A percentile compares a stretch with the other conserved stretches of the same genome.
These are phyloP conservation scores for Babesia ovata DNA, from an alignment of 169 alveolate genomes.

Conservation along the genomic window DNA sequence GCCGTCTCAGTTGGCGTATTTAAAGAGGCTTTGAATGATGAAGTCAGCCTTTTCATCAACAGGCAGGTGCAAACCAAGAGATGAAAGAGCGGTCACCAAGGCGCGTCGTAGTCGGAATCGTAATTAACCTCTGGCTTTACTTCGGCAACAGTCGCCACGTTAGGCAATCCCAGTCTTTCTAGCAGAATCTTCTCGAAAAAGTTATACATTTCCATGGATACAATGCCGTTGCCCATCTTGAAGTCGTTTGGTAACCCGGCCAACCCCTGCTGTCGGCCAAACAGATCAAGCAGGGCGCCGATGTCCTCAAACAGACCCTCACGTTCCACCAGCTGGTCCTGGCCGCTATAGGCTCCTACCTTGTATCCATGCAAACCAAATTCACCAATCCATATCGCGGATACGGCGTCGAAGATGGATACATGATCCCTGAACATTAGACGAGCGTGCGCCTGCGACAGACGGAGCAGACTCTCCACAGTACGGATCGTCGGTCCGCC, in stretches of 20 bases:
- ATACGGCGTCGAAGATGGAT: slow-evolving; percentile 77
- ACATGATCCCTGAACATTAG: slow-evolving; percentile 79
- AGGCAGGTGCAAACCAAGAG: too few relatives aligned
- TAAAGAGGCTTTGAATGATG: too few relatives aligned
- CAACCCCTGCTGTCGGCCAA: background rate
- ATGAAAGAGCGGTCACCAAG: background rate
- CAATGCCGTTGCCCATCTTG: slow-evolving; percentile 52
- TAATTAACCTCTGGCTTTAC: background rate
- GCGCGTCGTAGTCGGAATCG: background rate
- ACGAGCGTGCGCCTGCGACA: slow-evolving; percentile 93
- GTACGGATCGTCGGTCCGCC: slow-evolving; percentile 89
- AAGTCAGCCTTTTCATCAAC: too few relatives aligned
- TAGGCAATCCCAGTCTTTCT: background rate
- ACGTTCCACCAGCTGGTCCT: slow-evolving; percentile 41
- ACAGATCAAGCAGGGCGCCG: slow-evolving; percentile 3
- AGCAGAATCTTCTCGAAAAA: slow-evolving; percentile 43
- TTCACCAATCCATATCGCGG: slow-evolving; percentile 56
- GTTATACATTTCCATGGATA: slow-evolving; percentile 36
- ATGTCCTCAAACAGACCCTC: slow-evolving; percentile 47
- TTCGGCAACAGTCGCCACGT: background rate
- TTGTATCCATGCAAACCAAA: slow-evolving; percentile 58
- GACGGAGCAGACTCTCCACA: slow-evolving; percentile 87
- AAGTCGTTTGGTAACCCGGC: background rate
- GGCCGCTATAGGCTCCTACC: slow-evolving; percentile 34
- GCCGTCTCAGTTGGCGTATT: too few relatives aligned